Evolutionary conservation across 805 yeast genomes (phyloP), one percentile per base, ranked within the genome.

Genomic region (Yarrowia sp.): DNA sequence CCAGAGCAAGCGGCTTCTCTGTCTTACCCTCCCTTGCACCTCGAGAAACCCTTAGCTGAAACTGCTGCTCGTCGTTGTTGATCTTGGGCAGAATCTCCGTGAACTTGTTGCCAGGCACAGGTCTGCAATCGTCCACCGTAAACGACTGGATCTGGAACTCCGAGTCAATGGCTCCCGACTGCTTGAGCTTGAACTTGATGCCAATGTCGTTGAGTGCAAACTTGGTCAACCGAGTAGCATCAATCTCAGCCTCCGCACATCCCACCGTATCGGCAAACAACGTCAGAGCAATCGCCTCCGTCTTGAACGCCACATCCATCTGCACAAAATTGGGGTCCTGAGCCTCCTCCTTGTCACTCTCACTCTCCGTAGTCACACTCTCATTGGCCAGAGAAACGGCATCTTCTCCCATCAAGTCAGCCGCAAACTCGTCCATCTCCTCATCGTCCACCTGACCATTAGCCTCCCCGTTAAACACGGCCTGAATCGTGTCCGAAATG

Each of bases 61-160:
- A 86, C 72, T 95, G 98, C 69, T 88, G 79, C 22, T 85, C 84
- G 1, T 82, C 85, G 36, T 85, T 82, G 9, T 80, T 76, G 2
- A 83, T 80, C 26, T 84, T 83, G 1, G 98, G 98, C 46, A 95
- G 85, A 33, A 95, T 85, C 67, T 92, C 88, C 0, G 88, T 82
- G 76, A 90, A 93, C 69, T 84, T 84, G 76, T 89, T 93, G 32
- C 81, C 84, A 21, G 82, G 82, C 7, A 77, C 76, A 24, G 75
- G 74, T 68, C 98, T 80, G 3, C 85, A 83, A 75, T 95, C 99
- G 64, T 83, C 84, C 2, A 92, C 88, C 1, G 87, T 84, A 70
- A 95, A 88, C 0, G 97, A 85, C 44, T 85, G 82, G 30, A 91
- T 80, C 64, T 83, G 83, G 9, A 91, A 70, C 62, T 85, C 86